These are phyloP conservation scores for Fraxinus nigra DNA, from an alignment of 305 asterid species.

Conservation along the genomic window DNA sequence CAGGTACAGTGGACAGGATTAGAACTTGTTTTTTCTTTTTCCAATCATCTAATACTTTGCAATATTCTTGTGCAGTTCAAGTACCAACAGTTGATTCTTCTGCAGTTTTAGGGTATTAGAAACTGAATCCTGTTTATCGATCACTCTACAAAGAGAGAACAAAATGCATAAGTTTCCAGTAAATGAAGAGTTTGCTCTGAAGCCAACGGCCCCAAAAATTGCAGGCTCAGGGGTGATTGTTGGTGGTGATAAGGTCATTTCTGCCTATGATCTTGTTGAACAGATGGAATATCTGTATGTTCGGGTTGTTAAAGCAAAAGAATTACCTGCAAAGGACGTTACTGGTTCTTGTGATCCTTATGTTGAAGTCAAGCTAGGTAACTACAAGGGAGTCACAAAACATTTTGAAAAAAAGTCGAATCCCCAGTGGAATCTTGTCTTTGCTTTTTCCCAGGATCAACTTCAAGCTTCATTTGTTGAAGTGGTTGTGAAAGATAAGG, in stretches of 20 bases:
- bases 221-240: conserved; percentile 61
- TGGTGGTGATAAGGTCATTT: conserved; percentile 61
- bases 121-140: neutral
- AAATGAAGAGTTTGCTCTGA: conserved; percentile 63
- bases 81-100: neutral
- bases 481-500: conserved; percentile 68
- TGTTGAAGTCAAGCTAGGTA: conserved; percentile 69
- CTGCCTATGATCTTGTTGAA: conserved; percentile 77
- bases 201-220: conserved; percentile 75
- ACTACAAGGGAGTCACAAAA: conserved; percentile 70
- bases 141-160: conserved; percentile 8
- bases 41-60: neutral
- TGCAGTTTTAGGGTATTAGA: neutral
- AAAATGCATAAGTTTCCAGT: conserved; percentile 40
- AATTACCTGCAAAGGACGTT: conserved; percentile 50
- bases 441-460: conserved; percentile 68
- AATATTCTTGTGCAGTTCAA: neutral
- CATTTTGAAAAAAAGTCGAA: conserved; percentile 65
- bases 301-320: conserved; percentile 71
- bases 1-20: neutral
- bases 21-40: neutral
- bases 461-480: conserved; percentile 67
- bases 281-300: conserved; percentile 80
- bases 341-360: conserved; percentile 72
- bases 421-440: conserved; percentile 75